Evolutionary conservation across 768 basidiomycete genomes (phyloP), one percentile per base, ranked within the genome.

Genomic region (Gymnopilus junonius): DNA sequence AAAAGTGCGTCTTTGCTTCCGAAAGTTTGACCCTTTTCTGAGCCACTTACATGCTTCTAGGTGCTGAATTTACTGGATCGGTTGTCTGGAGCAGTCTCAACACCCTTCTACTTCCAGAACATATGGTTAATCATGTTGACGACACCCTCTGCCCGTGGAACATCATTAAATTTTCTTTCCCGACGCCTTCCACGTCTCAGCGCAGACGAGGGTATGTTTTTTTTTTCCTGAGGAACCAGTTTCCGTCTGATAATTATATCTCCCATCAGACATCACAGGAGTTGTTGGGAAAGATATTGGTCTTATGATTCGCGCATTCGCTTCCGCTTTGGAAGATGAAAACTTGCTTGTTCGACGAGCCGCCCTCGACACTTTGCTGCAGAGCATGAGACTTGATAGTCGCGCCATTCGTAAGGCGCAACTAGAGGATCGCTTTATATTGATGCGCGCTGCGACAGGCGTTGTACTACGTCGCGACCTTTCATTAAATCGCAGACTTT

Each of bases 61-160:
- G 94, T 97, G 34, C 74, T 98, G 32, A 79, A 80, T 53, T 75
- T 99, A 15, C 81, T 99, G 58, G 93, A 95, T 74, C 84, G 86
- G 34, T 76, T 99, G 1, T 93, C 95, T 2, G 89, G 87, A 46
- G 90, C 93, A 0, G 91, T 98, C 17, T 90, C 93, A 3, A 87
- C 87, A 0, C 85, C 92, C 0, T 97, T 97, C 79, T 98, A 98
- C 81, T 86, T 97, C 71, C 95, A 98, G 75, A 98, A 95, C 65
- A 82, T 99, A 35, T 98, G 96, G 92, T 82, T 99, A 32, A 85
- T 93, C 51, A 92, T 99, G 86, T 81, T 98, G 58, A 97, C 96
- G 0, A 90, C 92, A 12, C 91, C 95, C 0, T 83, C 89, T 23
- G 89, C 92, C 17, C 88, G 97, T 42, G 91, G 92, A 29, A 90